A percentile compares a stretch with the other conserved stretches of the same genome.
Evolutionary conservation across 345 rosid species (phyloP).

Genomic region (Ricinus communis): DNA sequence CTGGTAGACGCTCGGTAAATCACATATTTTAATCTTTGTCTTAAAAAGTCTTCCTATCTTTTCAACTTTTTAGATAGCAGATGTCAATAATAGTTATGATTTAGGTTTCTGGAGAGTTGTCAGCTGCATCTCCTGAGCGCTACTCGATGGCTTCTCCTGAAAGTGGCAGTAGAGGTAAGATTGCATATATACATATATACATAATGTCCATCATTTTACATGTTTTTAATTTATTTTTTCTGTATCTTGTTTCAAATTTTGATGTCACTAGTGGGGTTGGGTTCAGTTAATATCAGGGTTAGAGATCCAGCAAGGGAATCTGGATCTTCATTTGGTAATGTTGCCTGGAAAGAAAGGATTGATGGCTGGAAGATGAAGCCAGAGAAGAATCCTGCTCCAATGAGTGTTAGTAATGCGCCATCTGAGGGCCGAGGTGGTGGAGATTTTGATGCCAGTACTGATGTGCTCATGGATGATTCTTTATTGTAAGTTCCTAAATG

Average conservation of each 20-base stretch:
- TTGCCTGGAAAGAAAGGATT: conserved; percentile 46
- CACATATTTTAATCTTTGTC: neutral
- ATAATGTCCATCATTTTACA: neutral
- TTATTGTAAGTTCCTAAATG: conserved; percentile 27
- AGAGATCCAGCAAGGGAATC: conserved; percentile 31
- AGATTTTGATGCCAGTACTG: conserved; percentile 38
- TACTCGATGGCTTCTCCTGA: conserved; percentile 41
- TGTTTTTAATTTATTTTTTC: neutral
- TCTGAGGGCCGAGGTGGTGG: conserved; percentile 37
- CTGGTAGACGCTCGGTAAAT: conserved; percentile 34
- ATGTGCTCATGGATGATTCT: conserved; percentile 35
- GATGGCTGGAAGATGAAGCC: conserved; percentile 44
- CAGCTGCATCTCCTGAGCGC: conserved; percentile 42
- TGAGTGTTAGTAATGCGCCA: conserved; percentile 38
- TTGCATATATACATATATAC: too few relatives aligned
- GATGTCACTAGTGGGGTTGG: neutral
- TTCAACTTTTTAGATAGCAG: neutral
- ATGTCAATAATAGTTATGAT: neutral
- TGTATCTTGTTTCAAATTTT: neutral
- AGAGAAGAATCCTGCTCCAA: conserved; percentile 34
- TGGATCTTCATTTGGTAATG: conserved; percentile 32
- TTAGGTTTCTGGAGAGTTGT: conserved; percentile 42
- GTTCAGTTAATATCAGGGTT: conserved; percentile 33
- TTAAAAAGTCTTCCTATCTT: neutral
- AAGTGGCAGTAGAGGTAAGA: conserved; percentile 34